Conservation (phyloP, 2,329 filamentous ascomycete species). For the Xylaria digitata region DNA sequence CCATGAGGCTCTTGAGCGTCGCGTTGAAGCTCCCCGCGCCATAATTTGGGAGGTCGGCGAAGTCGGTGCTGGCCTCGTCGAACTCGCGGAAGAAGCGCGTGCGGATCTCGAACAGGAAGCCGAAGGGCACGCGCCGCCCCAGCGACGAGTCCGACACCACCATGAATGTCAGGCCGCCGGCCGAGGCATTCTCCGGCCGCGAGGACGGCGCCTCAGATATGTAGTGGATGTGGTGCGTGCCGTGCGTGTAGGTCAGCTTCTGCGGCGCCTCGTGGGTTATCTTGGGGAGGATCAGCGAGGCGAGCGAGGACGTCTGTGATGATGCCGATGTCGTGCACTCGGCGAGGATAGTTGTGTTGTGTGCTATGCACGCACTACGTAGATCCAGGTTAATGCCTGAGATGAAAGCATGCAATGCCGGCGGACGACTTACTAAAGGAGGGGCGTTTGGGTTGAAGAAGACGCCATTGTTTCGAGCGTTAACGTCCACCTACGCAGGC, state of each 20-base stretch:
- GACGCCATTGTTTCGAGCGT: conserved; percentile 69
- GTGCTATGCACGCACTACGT: conserved; percentile 87
- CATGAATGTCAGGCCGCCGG: conserved; percentile 89
- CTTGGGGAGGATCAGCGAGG: conserved; percentile 94
- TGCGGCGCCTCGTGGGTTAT: conserved; percentile 83
- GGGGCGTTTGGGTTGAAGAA: conserved; percentile 74
- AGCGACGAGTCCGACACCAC: conserved; percentile 85
- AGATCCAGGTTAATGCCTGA: conserved; percentile 22
- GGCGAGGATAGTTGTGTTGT: conserved; percentile 90
- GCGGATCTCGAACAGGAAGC: conserved; percentile 90
- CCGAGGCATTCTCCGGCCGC: conserved; percentile 67
- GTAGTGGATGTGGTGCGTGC: conserved; percentile 94
- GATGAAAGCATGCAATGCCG: conserved; percentile 29
- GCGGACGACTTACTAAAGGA: conserved; percentile 73
- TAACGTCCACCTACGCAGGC: conserved; percentile 7
- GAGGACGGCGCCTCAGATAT: conserved; percentile 83
- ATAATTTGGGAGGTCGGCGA: conserved; percentile 83
- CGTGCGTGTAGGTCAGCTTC: conserved; percentile 95
- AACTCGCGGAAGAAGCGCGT: conserved; percentile 84
- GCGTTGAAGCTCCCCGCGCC: conserved; percentile 89
- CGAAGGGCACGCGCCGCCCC: conserved; percentile 90
- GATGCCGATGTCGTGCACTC: conserved; percentile 91
- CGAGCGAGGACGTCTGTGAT: conserved; percentile 85
- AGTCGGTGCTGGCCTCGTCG: conserved; percentile 74
- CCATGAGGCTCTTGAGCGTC: conserved; percentile 80